Evolutionary conservation across 2,329 filamentous ascomycete genomes (phyloP).

Genomic region (Scolecobasidium constrictum): DNA sequence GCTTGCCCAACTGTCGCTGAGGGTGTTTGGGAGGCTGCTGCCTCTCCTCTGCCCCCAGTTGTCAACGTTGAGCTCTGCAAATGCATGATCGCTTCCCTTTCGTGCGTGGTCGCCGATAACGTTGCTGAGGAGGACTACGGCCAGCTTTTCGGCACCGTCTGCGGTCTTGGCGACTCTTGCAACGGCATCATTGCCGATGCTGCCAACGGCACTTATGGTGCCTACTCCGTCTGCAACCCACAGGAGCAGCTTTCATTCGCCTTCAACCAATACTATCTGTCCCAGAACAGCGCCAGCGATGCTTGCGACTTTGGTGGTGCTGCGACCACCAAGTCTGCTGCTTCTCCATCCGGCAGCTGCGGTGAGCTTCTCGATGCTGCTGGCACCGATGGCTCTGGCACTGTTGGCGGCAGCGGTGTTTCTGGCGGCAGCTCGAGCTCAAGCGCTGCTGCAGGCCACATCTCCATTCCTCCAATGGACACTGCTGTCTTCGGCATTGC

Average conservation of each 20-base stretch:
- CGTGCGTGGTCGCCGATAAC: conserved; percentile 52
- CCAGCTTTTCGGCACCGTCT: conserved; percentile 64
- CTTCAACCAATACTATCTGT: conserved; percentile 61
- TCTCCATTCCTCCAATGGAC: conserved; percentile 34
- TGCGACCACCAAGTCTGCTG: conserved; percentile 43
- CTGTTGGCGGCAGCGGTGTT: conserved; percentile 32
- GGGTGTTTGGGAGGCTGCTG: conserved; percentile 56
- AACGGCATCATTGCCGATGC: conserved; percentile 57
- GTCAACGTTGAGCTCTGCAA: conserved; percentile 70
- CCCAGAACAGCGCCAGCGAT: conserved; percentile 39
- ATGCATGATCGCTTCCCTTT: conserved; percentile 70
- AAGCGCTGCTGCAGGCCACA: conserved; percentile 26
- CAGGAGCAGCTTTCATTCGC: conserved; percentile 63
- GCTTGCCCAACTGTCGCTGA: conserved; percentile 57
- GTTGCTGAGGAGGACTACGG: conserved; percentile 50
- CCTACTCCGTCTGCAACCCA: conserved; percentile 66
- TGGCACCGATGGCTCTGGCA: conserved; percentile 48
- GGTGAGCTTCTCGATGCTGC: conserved; percentile 49
- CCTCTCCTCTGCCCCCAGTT: conserved; percentile 61
- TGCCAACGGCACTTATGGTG: conserved; percentile 58
- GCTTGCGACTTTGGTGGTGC: conserved; percentile 65
- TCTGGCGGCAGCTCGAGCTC: conserved; percentile 14
- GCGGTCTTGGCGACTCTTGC: conserved; percentile 51
- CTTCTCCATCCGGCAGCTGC: conserved; percentile 43
- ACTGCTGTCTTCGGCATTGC: conserved; percentile 36